These are phyloP conservation scores for Eutrema heterophyllum DNA, from an alignment of 345 rosid species.

Conservation along the genomic window DNA sequence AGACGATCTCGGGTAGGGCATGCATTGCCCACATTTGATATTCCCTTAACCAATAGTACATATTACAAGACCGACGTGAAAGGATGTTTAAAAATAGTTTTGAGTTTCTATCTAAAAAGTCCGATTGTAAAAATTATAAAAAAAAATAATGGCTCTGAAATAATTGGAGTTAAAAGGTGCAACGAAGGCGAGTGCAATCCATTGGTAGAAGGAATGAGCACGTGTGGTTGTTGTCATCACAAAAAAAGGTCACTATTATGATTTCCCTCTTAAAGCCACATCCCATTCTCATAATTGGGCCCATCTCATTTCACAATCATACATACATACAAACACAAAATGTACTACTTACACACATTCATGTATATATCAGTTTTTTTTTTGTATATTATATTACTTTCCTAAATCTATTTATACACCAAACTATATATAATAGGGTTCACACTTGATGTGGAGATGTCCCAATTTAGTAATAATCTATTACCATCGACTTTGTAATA, in stretches of 20 bases:
- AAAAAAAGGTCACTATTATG: constrained; percentile 21
- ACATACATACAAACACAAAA: constrained; percentile 24
- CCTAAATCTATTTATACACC: constrained; percentile 2
- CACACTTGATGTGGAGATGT: constrained; percentile 17
- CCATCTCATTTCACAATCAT: constrained; percentile 26
- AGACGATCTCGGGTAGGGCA: background rate
- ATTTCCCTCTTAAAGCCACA: constrained; percentile 19
- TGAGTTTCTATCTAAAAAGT: background rate
- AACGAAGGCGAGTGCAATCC: constrained; percentile 18
- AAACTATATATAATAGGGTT: constrained; percentile 5
- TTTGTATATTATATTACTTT: background rate
- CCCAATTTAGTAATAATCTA: background rate
- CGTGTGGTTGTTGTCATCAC: constrained; percentile 32
- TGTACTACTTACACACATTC: constrained; percentile 21
- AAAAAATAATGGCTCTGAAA: background rate
- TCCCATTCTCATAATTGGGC: constrained; percentile 23
- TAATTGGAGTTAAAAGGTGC: constrained; percentile 12
- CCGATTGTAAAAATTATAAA: background rate
- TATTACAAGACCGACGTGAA: background rate
- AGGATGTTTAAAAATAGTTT: background rate
- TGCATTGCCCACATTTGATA: background rate
- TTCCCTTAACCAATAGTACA: background rate
- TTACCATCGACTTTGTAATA: background rate
- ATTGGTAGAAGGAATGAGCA: constrained; percentile 27
- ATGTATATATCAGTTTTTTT: constrained; percentile 13